phyloP scores from a whole-genome alignment of 1,284 basidiomycete species.

The Puccinia triticina region DNA sequence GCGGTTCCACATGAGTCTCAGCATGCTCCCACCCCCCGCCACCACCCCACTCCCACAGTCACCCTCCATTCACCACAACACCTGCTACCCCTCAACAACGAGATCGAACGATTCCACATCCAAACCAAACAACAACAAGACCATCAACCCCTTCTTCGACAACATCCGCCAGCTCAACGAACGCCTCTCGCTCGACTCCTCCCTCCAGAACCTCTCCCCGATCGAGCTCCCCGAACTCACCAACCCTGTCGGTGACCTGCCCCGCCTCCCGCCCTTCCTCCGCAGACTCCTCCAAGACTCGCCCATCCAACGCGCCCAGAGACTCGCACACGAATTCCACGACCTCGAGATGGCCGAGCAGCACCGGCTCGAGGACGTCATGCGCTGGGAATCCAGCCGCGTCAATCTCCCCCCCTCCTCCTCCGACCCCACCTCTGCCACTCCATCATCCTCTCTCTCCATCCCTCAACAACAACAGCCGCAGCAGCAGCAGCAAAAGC shows the following conservation, averaged over 20 bases:
- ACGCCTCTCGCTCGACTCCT: slow-evolving; percentile 65
- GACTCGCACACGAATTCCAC: slow-evolving; percentile 87
- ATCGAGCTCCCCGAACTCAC: slow-evolving; percentile 71
- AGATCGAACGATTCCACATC: not conserved
- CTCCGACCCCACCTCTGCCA: slow-evolving; percentile 8
- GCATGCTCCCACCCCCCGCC: not conserved
- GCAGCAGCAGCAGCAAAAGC: no score
- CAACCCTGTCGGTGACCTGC: slow-evolving; percentile 53
- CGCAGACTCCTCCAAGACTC: slow-evolving; percentile 68
- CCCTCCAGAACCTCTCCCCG: slow-evolving; percentile 72
- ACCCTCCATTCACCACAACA: not conserved
- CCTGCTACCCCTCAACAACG: not conserved
- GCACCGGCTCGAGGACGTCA: slow-evolving; percentile 80
- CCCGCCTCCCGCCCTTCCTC: slow-evolving; percentile 77
- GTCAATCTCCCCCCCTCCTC: slow-evolving; percentile 35
- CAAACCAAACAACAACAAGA: slow-evolving; percentile 30
- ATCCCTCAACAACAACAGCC: slow-evolving; percentile 35
- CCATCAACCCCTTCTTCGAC: slow-evolving; percentile 68
- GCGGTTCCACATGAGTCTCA: slow-evolving; percentile 13
- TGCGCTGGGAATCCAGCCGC: slow-evolving; percentile 78
- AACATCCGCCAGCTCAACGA: slow-evolving; percentile 93
- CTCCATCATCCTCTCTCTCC: slow-evolving; percentile 52
- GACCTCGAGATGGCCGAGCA: slow-evolving; percentile 88
- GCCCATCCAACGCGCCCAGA: slow-evolving; percentile 70
- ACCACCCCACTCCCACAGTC: not conserved